A percentile compares a stretch with the other conserved stretches of the same genome.
Conservation (phyloP, 2,329 filamentous ascomycete species). For the Pseudogymnoascus sp. region DNA sequence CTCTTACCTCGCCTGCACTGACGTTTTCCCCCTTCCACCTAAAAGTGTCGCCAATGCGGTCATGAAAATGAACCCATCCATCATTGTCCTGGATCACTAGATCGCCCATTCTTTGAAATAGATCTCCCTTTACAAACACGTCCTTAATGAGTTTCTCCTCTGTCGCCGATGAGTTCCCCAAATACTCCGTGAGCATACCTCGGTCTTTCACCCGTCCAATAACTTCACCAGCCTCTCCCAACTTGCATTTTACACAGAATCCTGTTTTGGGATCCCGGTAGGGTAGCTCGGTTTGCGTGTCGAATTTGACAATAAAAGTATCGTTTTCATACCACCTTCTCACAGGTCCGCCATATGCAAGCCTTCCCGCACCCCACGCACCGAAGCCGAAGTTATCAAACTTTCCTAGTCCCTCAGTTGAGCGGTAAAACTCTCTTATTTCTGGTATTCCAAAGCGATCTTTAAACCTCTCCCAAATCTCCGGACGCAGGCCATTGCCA, state of each 20-base stretch:
- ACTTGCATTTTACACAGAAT: constrained; percentile 31
- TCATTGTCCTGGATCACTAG: constrained; percentile 33
- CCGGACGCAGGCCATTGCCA: constrained; percentile 40
- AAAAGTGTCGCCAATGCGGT: constrained; percentile 45
- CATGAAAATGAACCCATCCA: constrained; percentile 39
- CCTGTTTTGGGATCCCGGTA: constrained; percentile 37
- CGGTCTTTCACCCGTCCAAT: constrained; percentile 36
- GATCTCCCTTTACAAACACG: constrained; percentile 38
- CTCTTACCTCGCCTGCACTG: constrained; percentile 36
- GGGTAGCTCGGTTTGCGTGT: constrained; percentile 30
- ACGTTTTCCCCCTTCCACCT: constrained; percentile 45
- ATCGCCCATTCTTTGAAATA: constrained; percentile 38
- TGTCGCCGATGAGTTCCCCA: constrained; percentile 34
- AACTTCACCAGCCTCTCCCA: constrained; percentile 36
- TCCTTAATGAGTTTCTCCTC: constrained; percentile 36
- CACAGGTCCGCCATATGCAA: constrained; percentile 36
- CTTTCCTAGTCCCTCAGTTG: constrained; percentile 38
- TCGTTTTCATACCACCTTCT: constrained; percentile 33
- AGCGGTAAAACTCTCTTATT: constrained; percentile 40
- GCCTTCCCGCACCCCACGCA: constrained; percentile 34
- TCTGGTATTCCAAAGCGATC: constrained; percentile 35
- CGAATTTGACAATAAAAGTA: constrained; percentile 35
- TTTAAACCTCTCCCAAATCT: constrained; percentile 41
- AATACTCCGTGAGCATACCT: constrained; percentile 34
- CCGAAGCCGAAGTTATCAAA: constrained; percentile 37